A percentile compares a stretch with the other conserved stretches of the same genome.
Evolutionary conservation across 1,139 yeast genomes (phyloP).

Genomic region (Taphrina betulina): DNA sequence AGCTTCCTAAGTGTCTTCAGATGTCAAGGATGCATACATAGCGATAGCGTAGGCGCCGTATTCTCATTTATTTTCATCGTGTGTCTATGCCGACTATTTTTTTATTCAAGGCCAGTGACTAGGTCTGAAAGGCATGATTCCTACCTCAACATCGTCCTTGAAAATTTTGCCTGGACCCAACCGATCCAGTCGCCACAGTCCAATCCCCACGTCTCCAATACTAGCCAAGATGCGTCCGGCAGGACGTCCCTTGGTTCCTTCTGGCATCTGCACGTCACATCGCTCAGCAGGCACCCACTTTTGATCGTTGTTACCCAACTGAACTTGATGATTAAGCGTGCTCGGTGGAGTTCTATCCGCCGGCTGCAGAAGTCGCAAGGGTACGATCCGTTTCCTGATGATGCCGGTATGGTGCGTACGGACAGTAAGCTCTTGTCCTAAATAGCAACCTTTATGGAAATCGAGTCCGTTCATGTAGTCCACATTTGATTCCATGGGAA

Average conservation of each 20-base stretch:
- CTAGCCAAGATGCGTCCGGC: slow-evolving; percentile 62
- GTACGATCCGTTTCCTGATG: slow-evolving; percentile 75
- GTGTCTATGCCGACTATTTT: no score
- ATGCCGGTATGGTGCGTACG: slow-evolving; percentile 82
- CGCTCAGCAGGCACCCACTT: background rate
- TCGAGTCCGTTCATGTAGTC: slow-evolving; percentile 83
- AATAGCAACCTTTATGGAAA: slow-evolving; percentile 88
- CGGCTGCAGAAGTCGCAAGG: slow-evolving; percentile 50
- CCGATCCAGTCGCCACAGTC: slow-evolving; percentile 55
- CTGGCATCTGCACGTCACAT: slow-evolving; percentile 2
- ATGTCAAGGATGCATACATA: background rate
- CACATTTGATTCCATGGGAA: slow-evolving; percentile 82
- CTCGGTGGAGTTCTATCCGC: background rate
- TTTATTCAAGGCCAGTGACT: slow-evolving; percentile 7
- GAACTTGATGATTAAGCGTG: no score
- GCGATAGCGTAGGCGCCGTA: slow-evolving; percentile 1
- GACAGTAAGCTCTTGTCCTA: slow-evolving; percentile 92
- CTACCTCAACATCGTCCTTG: background rate
- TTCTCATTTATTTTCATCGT: background rate
- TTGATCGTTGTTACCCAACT: background rate
- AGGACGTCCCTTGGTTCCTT: slow-evolving; percentile 45
- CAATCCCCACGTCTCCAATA: slow-evolving; percentile 65
- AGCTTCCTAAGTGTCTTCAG: background rate
- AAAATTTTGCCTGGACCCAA: slow-evolving; percentile 1
- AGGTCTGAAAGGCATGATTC: background rate